Evolutionary conservation across 768 basidiomycete species (phyloP), one percentile per base, ranked within the genome.

Genomic region (Kockovaella imperatae): DNA sequence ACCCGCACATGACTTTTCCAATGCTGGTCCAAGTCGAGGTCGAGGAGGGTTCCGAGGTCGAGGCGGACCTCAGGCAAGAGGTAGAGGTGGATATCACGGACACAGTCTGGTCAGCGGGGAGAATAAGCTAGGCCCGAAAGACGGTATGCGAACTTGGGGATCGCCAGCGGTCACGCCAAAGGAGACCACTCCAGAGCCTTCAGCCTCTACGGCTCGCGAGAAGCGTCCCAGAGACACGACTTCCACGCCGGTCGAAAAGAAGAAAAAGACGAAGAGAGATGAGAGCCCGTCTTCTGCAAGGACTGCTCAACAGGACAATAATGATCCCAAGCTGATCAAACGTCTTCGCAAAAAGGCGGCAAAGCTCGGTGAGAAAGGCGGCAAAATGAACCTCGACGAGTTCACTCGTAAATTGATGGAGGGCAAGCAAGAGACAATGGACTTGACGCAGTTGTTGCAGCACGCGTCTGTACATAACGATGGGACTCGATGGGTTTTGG

Each of bases 91-190:
- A 18, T 52, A 20, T 36, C 46, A 38, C 24, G 51, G 41, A n/a
- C 40, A 60, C 54, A 56, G 60, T 56, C 40, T 4, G 21, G 52
- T 47, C 21, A 56, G 52, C 18, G 60, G 50, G 5, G 51, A 56
- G 46, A 62, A 67, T 45, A 51, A 47, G 32, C 41, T 57, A n/a
- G 49, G 39, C 0, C 45, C 52, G 15, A 20, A 38, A 21, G 50
- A 30, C 14, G 59, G 61, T 3, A 63, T 67, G 64, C 51, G 64
- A 36, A 55, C 56, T 26, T 67, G 64, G 62, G 64, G 62, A 14
- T 45, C 52, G 4, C 39, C 52, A 4, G 41, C 55, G 6, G 28
- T 42, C 40, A 20, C 3, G 39, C 46, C 32, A 18, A 40, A 40
- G 31, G 54, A 54, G 44, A 29, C 36, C 4, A 31, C 23, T n/a